Evolutionary conservation across 257 asterid species (phyloP).

Genomic region (Solanum tacnaense): DNA sequence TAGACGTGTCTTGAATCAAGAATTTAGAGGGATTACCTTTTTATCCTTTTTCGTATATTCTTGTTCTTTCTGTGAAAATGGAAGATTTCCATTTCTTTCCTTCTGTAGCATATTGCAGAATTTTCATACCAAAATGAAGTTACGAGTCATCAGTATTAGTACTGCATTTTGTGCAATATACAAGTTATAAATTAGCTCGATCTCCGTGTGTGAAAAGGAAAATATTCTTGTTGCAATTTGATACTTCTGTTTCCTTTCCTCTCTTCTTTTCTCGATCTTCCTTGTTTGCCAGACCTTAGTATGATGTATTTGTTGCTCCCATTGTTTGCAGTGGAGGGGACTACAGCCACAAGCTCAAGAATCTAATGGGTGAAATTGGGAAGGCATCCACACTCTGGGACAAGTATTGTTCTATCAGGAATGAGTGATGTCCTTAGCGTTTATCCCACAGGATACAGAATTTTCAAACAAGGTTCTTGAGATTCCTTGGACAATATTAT

Average conservation of each 20-base stretch:
- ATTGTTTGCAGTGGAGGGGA: slow-evolving; percentile 81
- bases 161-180: neutral
- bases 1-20: neutral
- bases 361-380: slow-evolving; percentile 70
- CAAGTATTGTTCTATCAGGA: slow-evolving; percentile 75
- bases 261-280: neutral
- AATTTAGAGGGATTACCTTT: neutral
- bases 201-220: neutral
- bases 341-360: slow-evolving; percentile 90
- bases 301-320: neutral
- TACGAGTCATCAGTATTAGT: neutral
- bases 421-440: slow-evolving; percentile 36
- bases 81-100: neutral
- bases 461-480: neutral
- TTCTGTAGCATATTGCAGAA: neutral
- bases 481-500: neutral
- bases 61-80: neutral
- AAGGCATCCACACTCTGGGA: slow-evolving; percentile 61
- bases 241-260: neutral
- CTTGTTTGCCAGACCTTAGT: neutral
- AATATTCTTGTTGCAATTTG: neutral
- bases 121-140: neutral
- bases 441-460: neutral
- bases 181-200: neutral
- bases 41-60: neutral